Evolutionary conservation across 768 basidiomycete genomes (phyloP), one percentile per base, ranked within the genome.

Genomic region (Amanita rimosa): DNA sequence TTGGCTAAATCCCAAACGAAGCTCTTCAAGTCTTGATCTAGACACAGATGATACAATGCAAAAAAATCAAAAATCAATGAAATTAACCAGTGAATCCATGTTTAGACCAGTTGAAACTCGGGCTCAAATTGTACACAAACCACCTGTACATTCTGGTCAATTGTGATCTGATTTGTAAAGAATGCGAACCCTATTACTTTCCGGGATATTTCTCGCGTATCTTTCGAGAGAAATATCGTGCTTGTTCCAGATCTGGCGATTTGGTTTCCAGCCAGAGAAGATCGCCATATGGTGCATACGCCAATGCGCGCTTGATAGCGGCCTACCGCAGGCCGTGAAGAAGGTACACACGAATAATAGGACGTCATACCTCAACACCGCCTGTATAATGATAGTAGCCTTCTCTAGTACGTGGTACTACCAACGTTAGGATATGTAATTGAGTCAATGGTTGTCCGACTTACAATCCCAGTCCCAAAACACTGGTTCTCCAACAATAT

Each of bases 221-320:
- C 59, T 76, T 76, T 39, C 83, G 68, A 2, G 92, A 83, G 63
- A 94, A 91, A 27, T 71, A 75, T 29, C 78, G 72, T 2, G 92
- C 92, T 60, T 91, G 79, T 50, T 80, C 72, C 19, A 95, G 70
- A 60, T 91, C 76, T 7, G 93, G 92, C n/a, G 74, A 73, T 57
- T 89, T 92, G 2, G 93, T 96, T 69, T 95, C 93, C 38, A 94
- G 74, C 93, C 92, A 96, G 39, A 94, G 69, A 55, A 94, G 74
- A 63, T 96, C 92, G 11, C 90, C 83, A 56, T 90, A 85, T 16
- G 88, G 87, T 0, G 90, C 85, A 58, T 82, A 96, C 17, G 78
- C 76, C 52, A 83, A 70, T 3, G 81, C 79, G 31, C 92, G 85
- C 56, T 85, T 83, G 60, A 92, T 78, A 9, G 91, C 93, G 5